Evolutionary conservation across 2,329 filamentous ascomycete genomes (phyloP), one percentile per base, ranked within the genome.

Genomic region (Claviceps citrina): DNA sequence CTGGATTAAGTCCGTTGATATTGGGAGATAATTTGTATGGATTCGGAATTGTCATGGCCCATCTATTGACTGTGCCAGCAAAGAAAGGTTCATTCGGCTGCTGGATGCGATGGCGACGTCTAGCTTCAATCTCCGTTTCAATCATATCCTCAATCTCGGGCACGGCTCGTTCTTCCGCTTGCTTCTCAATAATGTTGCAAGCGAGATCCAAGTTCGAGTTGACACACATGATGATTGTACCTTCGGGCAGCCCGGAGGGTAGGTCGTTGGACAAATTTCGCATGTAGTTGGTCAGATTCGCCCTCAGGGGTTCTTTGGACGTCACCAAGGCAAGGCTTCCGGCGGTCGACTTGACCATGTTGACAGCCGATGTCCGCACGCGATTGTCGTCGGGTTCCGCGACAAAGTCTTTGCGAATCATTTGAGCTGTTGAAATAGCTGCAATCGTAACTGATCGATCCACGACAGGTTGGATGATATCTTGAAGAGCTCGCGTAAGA

Each of bases 391-490:
- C 86, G 3, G 81, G 76, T 54, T 98, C 93, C 40, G 87, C 93
- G 0, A 84, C 82, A 55, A 96, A 98, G 57, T 98, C 91, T 57
- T 98, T 98, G 50, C 84, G 79, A 31, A 98, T 84, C 62, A 98
- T 83, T 59, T 96, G 86, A 45, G 86, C 82, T 0, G 93, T 95
- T 3, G 89, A 93, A 44, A 98, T 96, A 1, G 89, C 89, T 34
- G 91, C 91, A 56, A 98, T 98, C 0, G 93, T 96, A 30, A 98
- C 89, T 2, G 91, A 98, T 40, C 91, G 76, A 58, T 98, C 93
- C 12, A 98, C 93, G 1, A 98, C 91, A 19, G 91, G 93, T 39
- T 89, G 85, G 44, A 98, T 96, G 41, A 98, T 98, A 54, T 98
- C 93, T 44, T 85, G 81, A 31, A 98, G 80, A 25, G 93, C 89